These are phyloP conservation scores for Fusarium liriodendri DNA, from an alignment of 2,329 filamentous ascomycete species.

Conservation along the genomic window DNA sequence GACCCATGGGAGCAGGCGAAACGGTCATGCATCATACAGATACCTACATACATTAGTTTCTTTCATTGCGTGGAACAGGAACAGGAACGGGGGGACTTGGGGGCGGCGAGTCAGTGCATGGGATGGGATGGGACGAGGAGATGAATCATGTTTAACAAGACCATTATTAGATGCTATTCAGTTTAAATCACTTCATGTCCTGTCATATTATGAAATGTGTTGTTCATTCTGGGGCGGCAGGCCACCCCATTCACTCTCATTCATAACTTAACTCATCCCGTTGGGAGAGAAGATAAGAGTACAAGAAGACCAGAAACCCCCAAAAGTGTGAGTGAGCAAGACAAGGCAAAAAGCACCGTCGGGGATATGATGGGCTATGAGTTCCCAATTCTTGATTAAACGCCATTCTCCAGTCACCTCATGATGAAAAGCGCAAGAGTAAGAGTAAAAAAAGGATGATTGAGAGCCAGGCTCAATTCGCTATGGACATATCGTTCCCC, in stretches of 20 bases:
- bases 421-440: conserved; percentile 3
- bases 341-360: background rate
- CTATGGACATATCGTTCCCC: conserved; percentile 22
- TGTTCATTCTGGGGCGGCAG: background rate
- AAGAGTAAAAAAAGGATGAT: conserved; percentile 2
- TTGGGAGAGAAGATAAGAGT: background rate
- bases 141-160: conserved; percentile 4
- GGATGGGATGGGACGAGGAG: background rate
- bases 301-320: conserved; percentile 8
- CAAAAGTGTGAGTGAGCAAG: background rate
- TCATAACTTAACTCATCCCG: background rate
- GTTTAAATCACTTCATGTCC: background rate
- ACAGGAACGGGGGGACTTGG: background rate
- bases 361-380: background rate
- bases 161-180: background rate
- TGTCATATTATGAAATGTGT: background rate
- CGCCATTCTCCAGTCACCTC: conserved; percentile 24
- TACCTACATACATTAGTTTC: conserved; percentile 18
- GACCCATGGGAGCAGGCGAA: conserved; percentile 26
- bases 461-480: conserved; percentile 19
- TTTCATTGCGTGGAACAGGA: background rate
- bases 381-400: conserved; percentile 19
- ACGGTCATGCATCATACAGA: conserved; percentile 21
- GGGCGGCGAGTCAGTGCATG: background rate
- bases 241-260: background rate